Evolutionary conservation across 345 rosid genomes (phyloP), one percentile per base, ranked within the genome.

Genomic region (Brassica rapa): DNA sequence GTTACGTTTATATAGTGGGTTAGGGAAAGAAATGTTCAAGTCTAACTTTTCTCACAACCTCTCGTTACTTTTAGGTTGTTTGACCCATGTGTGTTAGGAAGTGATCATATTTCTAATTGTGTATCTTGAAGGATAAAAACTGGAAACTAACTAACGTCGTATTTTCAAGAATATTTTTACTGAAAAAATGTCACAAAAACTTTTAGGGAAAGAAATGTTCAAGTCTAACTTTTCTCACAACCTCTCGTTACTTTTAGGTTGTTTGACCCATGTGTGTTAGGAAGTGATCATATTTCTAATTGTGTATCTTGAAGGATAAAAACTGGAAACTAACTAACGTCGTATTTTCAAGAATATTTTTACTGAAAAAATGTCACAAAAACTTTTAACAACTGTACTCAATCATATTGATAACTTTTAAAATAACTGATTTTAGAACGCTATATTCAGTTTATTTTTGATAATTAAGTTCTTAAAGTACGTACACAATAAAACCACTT

Each of bases 241-340:
- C 81, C 77, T 41, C 67, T 78, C 53, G 11, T 53, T 72, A 4
- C n/a, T 65, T 65, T 78, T 78, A 66, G 81, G 62, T 65, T 66
- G 72, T 71, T 32, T 63, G 67, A 63, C 67, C 43, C 12, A 62
- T 30, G 6, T 30, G n/a, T 30, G n/a, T n/a, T 62, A n/a, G 66
- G 23, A 61, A 27, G 56, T 49, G 56, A n/a, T 57, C 21, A 6
- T 30, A 5, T 25, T 15, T 61, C 37, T 61, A 27, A 27, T 61
- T 61, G 30, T 60, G 64, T 57, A 21, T 8, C 61, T 55, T 19
- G 25, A 55, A 57, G 2, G 32, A 49, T 5, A 5, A 61, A 60
- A 60, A 12, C 30, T 9, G 12, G 12, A 41, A 46, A 46, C 15
- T 46, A 14, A 46, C 6, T 46, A 12, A 46, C n/a, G 7, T 9